Percentiles rank a stretch among this genome's conserved stretches.
These are phyloP conservation scores for Podospora appendiculata DNA, from an alignment of 495 filamentous ascomycete genomes.

Conservation along the genomic window DNA sequence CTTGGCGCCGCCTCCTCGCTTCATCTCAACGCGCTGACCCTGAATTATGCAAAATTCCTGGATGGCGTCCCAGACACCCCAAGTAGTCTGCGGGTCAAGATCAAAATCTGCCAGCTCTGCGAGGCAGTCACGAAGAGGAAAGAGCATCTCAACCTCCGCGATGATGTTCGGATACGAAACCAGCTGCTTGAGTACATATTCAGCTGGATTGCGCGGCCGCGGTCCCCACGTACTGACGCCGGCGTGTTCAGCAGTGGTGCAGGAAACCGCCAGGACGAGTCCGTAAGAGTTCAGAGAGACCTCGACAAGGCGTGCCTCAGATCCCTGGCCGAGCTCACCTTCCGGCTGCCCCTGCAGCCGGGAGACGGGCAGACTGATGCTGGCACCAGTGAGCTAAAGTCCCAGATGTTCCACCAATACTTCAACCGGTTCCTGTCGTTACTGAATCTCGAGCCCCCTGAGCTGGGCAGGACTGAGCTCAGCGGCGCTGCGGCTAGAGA, in stretches of 20 bases:
- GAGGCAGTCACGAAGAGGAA: slow-evolving; percentile 57
- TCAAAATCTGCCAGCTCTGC: slow-evolving; percentile 57
- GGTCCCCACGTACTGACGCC: slow-evolving; percentile 26
- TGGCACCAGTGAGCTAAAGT: slow-evolving; percentile 53
- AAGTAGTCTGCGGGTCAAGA: slow-evolving; percentile 51
- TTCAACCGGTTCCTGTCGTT: slow-evolving; percentile 56
- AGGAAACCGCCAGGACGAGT: slow-evolving; percentile 39
- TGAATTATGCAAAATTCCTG: slow-evolving; percentile 55
- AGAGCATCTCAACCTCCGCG: slow-evolving; percentile 56
- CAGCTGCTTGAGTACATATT: slow-evolving; percentile 57
- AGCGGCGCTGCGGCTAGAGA: slow-evolving; percentile 30
- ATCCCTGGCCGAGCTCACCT: slow-evolving; percentile 53
- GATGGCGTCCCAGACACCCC: slow-evolving; percentile 43
- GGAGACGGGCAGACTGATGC: slow-evolving; percentile 55
- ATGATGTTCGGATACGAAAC: slow-evolving; percentile 57
- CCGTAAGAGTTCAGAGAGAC: slow-evolving; percentile 48
- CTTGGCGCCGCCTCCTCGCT: slow-evolving; percentile 48
- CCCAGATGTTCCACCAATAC: slow-evolving; percentile 59
- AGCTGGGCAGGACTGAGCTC: slow-evolving; percentile 34
- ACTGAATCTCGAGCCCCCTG: slow-evolving; percentile 45
- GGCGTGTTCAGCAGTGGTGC: slow-evolving; percentile 6
- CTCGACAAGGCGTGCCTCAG: slow-evolving; percentile 55
- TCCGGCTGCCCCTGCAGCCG: slow-evolving; percentile 54
- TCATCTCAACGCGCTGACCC: slow-evolving; percentile 49
- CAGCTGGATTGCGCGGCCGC: slow-evolving; percentile 54